phyloP scores from a whole-genome alignment of 2,329 filamentous ascomycete species.

The Mariannaea sp. region DNA sequence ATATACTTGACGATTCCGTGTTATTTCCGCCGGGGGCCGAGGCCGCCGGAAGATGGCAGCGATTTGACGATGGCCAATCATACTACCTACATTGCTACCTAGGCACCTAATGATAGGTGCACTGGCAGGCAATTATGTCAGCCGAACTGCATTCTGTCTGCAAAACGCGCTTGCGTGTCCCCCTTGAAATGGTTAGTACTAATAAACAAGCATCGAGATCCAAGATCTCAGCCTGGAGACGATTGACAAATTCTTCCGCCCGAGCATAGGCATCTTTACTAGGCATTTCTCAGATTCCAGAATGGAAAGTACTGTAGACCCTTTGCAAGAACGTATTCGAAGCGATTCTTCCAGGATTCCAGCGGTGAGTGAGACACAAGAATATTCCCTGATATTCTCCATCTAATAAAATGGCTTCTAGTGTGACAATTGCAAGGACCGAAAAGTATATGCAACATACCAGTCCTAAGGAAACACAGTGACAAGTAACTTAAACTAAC shows the following conservation, averaged over 20 bases:
- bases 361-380: neutral
- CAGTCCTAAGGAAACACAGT: neutral
- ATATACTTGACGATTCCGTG: no score
- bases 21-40: neutral
- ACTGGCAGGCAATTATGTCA: no score
- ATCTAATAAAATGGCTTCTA: neutral
- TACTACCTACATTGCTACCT: no score
- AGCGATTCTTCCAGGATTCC: neutral
- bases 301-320: neutral
- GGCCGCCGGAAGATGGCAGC: neutral
- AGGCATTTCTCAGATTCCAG: neutral
- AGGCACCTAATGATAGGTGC: no score
- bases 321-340: neutral
- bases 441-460: neutral
- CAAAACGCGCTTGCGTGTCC: no score
- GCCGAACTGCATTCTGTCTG: no score
- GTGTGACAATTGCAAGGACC: conserved; percentile 5
- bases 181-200: no score
- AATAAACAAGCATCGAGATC: no score
- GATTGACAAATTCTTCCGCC: no score
- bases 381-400: neutral
- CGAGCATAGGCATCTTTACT: no score
- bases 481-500: neutral
- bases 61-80: no score
- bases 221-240: no score